These are phyloP conservation scores for Ananas comosus DNA, from an alignment of 176 grass and related monocot genomes.

Conservation along the genomic window DNA sequence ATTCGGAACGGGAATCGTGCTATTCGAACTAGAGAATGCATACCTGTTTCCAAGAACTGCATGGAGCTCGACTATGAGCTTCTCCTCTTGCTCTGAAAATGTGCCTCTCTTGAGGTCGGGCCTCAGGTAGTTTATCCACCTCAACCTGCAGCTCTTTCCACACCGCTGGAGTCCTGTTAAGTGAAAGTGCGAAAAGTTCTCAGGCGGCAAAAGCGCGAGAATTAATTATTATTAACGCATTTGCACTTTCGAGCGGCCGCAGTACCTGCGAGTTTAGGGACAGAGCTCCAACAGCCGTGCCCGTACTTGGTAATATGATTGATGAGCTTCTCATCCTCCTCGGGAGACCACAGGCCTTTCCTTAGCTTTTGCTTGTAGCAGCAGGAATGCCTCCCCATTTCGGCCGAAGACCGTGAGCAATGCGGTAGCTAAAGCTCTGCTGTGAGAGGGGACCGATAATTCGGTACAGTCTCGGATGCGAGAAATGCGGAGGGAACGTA, in stretches of 20 bases:
- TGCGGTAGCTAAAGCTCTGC: too few relatives aligned
- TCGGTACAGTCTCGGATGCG: too few relatives aligned
- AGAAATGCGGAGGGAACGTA: constrained; percentile 2
- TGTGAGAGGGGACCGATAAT: too few relatives aligned
- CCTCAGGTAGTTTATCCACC: constrained; percentile 27
- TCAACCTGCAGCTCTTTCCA: constrained; percentile 19
- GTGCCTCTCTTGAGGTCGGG: constrained; percentile 23
- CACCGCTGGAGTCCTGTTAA: constrained; percentile 22
- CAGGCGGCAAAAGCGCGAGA: not conserved
- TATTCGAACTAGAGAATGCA: not conserved
- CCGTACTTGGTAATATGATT: constrained; percentile 18
- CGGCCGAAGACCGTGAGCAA: too few relatives aligned
- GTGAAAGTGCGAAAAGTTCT: not conserved
- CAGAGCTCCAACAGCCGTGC: constrained; percentile 25
- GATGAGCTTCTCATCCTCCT: constrained; percentile 24
- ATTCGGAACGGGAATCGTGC: not conserved
- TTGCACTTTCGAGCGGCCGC: not conserved
- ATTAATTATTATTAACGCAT: not conserved
- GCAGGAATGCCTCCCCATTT: constrained; percentile 26
- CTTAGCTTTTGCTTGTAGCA: constrained; percentile 26
- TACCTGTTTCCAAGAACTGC: constrained; percentile 55
- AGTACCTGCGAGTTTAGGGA: constrained; percentile 22
- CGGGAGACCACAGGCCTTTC: constrained; percentile 22
- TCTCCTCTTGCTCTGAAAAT: constrained; percentile 25
- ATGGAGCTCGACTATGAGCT: constrained; percentile 26